A percentile compares a stretch with the other conserved stretches of the same genome.
Evolutionary conservation across 306 rosid species (phyloP).

Genomic region (Prunus fruticosa): DNA sequence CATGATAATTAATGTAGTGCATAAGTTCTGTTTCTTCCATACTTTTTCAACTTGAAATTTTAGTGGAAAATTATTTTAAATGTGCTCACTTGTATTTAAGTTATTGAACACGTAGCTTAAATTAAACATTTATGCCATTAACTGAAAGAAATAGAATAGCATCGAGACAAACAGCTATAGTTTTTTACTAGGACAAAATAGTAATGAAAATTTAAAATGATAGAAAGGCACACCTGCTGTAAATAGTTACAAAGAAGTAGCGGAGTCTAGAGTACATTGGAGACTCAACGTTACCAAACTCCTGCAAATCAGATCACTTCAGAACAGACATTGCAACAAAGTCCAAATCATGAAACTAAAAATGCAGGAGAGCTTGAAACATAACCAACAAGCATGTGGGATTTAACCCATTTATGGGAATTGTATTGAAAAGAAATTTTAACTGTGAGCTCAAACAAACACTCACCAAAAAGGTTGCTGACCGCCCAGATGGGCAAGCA

Average conservation of each 20-base stretch:
- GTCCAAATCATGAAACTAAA: neutral
- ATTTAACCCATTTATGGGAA: neutral
- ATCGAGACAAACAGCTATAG: neutral
- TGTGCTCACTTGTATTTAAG: neutral
- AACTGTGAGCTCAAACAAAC: neutral
- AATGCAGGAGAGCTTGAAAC: neutral
- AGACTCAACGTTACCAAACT: slow-evolving; percentile 83
- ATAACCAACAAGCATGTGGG: neutral
- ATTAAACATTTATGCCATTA: neutral
- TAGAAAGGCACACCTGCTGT: slow-evolving; percentile 52
- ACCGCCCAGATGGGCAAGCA: slow-evolving; percentile 53
- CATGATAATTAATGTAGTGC: neutral
- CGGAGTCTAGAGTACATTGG: slow-evolving; percentile 81
- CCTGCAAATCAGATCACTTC: slow-evolving; percentile 46
- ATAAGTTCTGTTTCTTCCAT: neutral
- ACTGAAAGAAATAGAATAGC: neutral
- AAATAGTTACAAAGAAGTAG: slow-evolving; percentile 66
- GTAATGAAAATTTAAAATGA: neutral
- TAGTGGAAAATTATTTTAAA: neutral
- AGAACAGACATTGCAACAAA: neutral
- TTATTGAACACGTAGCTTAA: neutral
- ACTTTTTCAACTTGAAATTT: neutral
- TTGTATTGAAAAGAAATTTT: neutral
- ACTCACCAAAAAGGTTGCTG: slow-evolving; percentile 82
- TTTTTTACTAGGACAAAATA: neutral